A percentile compares a stretch with the other conserved stretches of the same genome.
phyloP scores from a whole-genome alignment of 306 rosid genomes.

The Elaeagnus macrophylla region DNA sequence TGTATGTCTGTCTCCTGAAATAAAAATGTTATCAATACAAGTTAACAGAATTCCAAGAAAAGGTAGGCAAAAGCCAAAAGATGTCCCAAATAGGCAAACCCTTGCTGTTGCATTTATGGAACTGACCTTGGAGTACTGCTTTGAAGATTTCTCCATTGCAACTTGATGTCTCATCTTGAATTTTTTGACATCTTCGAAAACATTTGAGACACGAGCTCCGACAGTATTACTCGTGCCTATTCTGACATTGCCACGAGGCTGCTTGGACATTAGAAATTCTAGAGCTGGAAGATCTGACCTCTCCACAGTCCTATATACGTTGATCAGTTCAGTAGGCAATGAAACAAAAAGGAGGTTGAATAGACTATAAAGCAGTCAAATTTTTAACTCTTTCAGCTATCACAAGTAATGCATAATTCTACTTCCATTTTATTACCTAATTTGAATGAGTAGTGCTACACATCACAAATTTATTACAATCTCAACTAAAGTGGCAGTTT shows the following conservation, averaged over 20 bases:
- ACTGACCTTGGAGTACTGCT: slow-evolving; percentile 41
- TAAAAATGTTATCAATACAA: neutral
- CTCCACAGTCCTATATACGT: slow-evolving; percentile 44
- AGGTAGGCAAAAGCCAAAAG: neutral
- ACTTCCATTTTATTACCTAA: too few species aligned
- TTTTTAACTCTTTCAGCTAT: too few species aligned
- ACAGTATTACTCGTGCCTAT: slow-evolving; percentile 58
- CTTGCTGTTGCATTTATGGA: neutral
- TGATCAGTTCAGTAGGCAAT: slow-evolving; percentile 9
- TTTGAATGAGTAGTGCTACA: too few species aligned
- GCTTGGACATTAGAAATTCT: slow-evolving; percentile 90
- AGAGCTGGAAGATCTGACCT: slow-evolving; percentile 81
- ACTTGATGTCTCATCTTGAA: slow-evolving; percentile 62
- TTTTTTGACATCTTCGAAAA: slow-evolving; percentile 70
- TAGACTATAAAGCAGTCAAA: neutral
- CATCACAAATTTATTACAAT: too few species aligned
- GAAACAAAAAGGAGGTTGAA: neutral
- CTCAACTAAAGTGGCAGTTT: too few species aligned
- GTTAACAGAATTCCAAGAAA: neutral
- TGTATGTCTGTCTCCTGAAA: slow-evolving; percentile 55
- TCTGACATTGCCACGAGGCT: slow-evolving; percentile 85
- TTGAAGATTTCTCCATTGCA: slow-evolving; percentile 38
- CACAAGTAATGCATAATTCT: too few species aligned
- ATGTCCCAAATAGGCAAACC: neutral
- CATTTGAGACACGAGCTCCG: slow-evolving; percentile 63